Percentiles rank a stretch among this genome's conserved stretches.
phyloP scores from a whole-genome alignment of 1,139 yeast genomes.

The Taiozyma sp. region DNA sequence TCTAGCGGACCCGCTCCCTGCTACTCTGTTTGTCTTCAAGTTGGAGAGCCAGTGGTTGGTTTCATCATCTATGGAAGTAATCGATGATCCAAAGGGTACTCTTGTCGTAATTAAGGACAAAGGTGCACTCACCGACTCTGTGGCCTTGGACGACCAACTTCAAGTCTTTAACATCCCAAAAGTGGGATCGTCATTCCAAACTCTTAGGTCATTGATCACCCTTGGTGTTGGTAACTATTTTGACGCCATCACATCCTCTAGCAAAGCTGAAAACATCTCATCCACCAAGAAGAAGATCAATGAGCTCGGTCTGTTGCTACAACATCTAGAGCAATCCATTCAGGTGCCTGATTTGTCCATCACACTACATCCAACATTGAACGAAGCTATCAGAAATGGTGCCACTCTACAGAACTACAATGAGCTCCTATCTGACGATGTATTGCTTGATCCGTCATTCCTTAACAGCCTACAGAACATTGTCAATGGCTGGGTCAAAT shows the following conservation, averaged over 20 bases:
- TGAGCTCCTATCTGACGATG: slow-evolving; percentile 29
- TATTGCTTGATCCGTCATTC: slow-evolving; percentile 47
- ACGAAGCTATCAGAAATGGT: slow-evolving; percentile 33
- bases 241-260: slow-evolving; percentile 33
- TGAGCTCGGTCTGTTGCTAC: slow-evolving; percentile 65
- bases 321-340: slow-evolving; percentile 63
- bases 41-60: slow-evolving; percentile 13
- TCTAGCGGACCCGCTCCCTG: slow-evolving; percentile 20
- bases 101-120: slow-evolving; percentile 42
- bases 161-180: slow-evolving; percentile 31
- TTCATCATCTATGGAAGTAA: slow-evolving; percentile 6
- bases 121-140: slow-evolving; percentile 28
- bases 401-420: slow-evolving; percentile 26
- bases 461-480: slow-evolving; percentile 62
- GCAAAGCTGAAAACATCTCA: slow-evolving; percentile 33
- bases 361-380: slow-evolving; percentile 51
- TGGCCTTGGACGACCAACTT: slow-evolving; percentile 37
- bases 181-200: slow-evolving; percentile 37
- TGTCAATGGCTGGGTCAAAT: slow-evolving; percentile 71
- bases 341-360: slow-evolving; percentile 61
- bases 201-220: slow-evolving; percentile 53
- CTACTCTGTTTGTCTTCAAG: slow-evolving; percentile 26
- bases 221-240: slow-evolving; percentile 52
- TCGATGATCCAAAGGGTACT: slow-evolving; percentile 12
- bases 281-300: slow-evolving; percentile 58